A percentile compares a stretch with the other conserved stretches of the same genome.
Evolutionary conservation across 2,329 filamentous ascomycete species (phyloP).

Genomic region (Arachnomyces sp.): DNA sequence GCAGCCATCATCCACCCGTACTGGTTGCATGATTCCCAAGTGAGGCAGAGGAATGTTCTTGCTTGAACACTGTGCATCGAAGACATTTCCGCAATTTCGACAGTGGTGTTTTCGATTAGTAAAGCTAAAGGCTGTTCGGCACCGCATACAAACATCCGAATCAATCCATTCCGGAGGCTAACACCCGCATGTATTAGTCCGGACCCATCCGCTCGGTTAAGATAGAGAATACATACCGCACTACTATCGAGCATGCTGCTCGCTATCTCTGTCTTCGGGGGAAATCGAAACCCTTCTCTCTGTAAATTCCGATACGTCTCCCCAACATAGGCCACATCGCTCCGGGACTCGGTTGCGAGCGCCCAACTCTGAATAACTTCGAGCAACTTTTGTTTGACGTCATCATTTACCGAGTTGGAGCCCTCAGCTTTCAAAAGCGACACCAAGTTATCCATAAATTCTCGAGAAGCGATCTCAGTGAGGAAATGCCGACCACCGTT

Average conservation of each 20-base stretch:
- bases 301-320: conserved; percentile 80
- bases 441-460: conserved; percentile 96
- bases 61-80: conserved; percentile 88
- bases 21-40: conserved; percentile 81
- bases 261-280: conserved; percentile 76
- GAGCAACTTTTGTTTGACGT: conserved; percentile 83
- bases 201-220: conserved; percentile 1
- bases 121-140: conserved; percentile 89
- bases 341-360: conserved; percentile 74
- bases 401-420: conserved; percentile 64
- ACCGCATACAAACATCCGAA: conserved; percentile 98
- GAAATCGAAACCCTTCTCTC: conserved; percentile 79
- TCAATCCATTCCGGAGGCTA: conserved; percentile 96
- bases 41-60: conserved; percentile 85
- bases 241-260: conserved; percentile 97
- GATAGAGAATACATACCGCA: conserved; percentile 56
- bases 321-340: conserved; percentile 75
- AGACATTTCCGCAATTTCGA: conserved; percentile 94
- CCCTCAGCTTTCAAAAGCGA: conserved; percentile 81
- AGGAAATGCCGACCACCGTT: conserved; percentile 96
- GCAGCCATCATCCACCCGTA: conserved; percentile 93
- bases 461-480: conserved; percentile 85
- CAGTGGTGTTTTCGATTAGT: conserved; percentile 98
- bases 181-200: conserved; percentile 4
- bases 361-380: conserved; percentile 94